Conservation (phyloP, 179 eudicot species). For the Camellia oleifera region DNA sequence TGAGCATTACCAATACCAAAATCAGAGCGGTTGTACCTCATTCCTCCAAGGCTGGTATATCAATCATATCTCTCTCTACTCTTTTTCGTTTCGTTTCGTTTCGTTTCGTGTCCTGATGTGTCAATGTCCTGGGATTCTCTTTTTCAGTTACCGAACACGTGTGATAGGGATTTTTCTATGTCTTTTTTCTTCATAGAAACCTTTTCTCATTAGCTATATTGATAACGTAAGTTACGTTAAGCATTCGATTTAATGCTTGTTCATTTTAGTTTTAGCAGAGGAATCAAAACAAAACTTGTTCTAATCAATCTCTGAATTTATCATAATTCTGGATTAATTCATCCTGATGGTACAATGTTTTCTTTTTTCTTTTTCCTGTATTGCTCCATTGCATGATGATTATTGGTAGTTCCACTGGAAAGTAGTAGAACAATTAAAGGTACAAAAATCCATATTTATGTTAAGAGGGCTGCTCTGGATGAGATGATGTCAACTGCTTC, state of each 20-base stretch:
- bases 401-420: neutral
- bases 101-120: neutral
- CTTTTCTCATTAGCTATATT: too few species aligned
- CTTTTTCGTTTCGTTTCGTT: neutral
- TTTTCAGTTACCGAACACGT: too few species aligned
- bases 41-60: conserved; percentile 60
- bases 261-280: neutral
- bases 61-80: conserved; percentile 7
- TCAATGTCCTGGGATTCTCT: too few species aligned
- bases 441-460: neutral
- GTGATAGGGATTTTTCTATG: too few species aligned
- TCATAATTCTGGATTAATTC: too few species aligned
- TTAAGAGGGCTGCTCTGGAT: neutral
- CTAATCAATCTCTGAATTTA: too few species aligned
- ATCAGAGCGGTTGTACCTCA: conserved; percentile 37
- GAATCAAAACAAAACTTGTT: neutral
- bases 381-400: too few species aligned
- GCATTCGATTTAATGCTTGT: neutral
- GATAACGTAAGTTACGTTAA: neutral
- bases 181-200: neutral
- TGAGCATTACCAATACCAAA: conserved; percentile 39
- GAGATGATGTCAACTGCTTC: conserved; percentile 6
- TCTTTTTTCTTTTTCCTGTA: neutral
- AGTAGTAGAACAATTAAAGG: neutral
- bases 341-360: too few species aligned